Conservation (phyloP, 306 rosid species). For the Trifolium pratense region DNA sequence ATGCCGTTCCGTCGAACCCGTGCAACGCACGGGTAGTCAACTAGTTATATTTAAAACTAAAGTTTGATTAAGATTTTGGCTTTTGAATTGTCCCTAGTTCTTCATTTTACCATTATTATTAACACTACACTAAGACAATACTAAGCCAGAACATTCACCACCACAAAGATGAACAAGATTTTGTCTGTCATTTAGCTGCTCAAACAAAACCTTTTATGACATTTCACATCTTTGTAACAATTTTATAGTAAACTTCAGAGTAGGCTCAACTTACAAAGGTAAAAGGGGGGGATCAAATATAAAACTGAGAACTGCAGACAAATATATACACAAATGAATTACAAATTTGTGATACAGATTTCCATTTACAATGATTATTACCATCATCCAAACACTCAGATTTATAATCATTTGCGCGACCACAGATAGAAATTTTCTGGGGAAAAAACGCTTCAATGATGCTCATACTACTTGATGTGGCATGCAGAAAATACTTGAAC, state of each 20-base stretch:
- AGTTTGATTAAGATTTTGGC: too few species aligned
- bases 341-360: conserved; percentile 27
- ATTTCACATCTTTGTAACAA: not conserved
- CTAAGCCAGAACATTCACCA: not conserved
- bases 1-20: too few species aligned
- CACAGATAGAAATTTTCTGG: not conserved
- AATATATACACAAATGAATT: conserved; percentile 48
- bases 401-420: conserved; percentile 28
- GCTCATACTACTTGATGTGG: conserved; percentile 16
- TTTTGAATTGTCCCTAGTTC: not conserved
- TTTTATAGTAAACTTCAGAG: conserved; percentile 6
- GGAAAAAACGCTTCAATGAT: conserved; percentile 5
- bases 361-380: conserved; percentile 45
- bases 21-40: too few species aligned
- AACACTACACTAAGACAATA: not conserved
- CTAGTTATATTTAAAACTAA: too few species aligned
- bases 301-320: conserved; percentile 13
- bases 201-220: not conserved
- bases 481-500: conserved; percentile 2
- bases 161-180: not conserved
- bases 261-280: not conserved
- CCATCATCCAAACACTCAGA: conserved; percentile 27
- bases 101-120: not conserved
- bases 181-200: not conserved
- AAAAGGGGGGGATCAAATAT: conserved; percentile 12